Evolutionary conservation across 164 flowering plant genomes (phyloP).

Genomic region (Umbellularia californica): DNA sequence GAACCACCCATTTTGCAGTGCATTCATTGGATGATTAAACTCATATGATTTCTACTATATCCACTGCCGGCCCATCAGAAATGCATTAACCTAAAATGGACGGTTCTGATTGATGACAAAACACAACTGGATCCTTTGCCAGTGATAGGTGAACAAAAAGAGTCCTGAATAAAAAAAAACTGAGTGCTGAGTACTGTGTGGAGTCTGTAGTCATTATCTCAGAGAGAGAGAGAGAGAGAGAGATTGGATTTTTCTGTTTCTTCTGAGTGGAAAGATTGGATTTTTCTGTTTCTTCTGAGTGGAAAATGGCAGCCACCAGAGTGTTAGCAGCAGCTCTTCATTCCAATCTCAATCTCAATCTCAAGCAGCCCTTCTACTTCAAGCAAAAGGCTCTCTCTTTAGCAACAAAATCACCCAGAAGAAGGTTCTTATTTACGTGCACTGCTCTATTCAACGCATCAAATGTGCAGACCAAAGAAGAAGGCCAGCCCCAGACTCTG

Average conservation of each 20-base stretch:
- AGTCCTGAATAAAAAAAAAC: background rate
- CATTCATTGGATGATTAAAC: background rate
- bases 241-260: background rate
- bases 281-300: background rate
- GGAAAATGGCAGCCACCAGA: conserved; percentile 13
- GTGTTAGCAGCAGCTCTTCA: conserved; percentile 9
- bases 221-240: background rate
- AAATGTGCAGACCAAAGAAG: conserved; percentile 53
- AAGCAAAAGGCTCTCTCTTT: background rate
- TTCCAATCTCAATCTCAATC: background rate
- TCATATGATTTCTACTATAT: too few relatives aligned
- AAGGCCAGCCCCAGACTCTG: conserved; percentile 81
- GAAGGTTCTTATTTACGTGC: conserved; percentile 29
- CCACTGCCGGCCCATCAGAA: background rate
- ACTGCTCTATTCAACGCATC: conserved; percentile 60
- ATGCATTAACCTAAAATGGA: background rate
- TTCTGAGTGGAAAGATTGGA: background rate
- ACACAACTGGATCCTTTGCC: background rate
- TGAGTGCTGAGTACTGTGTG: background rate
- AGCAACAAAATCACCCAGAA: background rate
- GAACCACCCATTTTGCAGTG: background rate
- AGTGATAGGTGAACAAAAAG: too few relatives aligned
- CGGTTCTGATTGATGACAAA: background rate
- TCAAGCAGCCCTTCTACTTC: background rate
- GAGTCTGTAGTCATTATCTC: background rate